These are phyloP conservation scores for Auricularia sp. DNA, from an alignment of 768 basidiomycete species.

Conservation along the genomic window DNA sequence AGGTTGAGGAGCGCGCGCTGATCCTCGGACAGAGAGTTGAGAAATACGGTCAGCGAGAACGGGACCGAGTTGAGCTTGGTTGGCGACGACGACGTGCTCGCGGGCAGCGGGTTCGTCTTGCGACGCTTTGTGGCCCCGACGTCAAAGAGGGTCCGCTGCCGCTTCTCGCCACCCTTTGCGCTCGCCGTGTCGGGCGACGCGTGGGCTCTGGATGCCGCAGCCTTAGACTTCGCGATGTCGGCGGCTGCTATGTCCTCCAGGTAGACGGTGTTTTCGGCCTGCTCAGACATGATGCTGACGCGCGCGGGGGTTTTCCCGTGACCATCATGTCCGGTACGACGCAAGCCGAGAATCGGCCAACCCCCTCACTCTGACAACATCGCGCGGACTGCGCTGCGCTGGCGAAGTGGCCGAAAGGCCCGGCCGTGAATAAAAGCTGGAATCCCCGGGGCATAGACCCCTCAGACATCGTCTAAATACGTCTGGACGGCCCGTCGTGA, in stretches of 20 bases:
- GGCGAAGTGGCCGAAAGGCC: no score
- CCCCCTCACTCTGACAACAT: no score
- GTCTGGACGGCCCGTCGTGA: no score
- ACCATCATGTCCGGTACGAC: no score
- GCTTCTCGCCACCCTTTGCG: not conserved
- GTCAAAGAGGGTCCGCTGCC: not conserved
- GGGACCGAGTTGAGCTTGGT: slow-evolving; percentile 50
- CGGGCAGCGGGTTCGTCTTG: not conserved
- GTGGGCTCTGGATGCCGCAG: not conserved
- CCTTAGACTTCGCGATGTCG: not conserved
- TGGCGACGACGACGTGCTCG: not conserved
- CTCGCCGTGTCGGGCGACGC: not conserved
- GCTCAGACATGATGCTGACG: no score
- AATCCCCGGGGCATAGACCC: no score
- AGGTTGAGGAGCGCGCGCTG: slow-evolving; percentile 49
- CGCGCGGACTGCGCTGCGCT: no score
- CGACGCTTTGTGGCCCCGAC: not conserved
- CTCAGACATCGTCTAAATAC: no score
- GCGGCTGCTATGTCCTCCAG: not conserved
- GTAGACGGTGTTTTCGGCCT: not conserved
- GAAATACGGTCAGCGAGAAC: slow-evolving; percentile 49
- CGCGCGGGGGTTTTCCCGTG: no score
- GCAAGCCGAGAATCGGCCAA: no score
- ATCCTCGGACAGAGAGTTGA: slow-evolving; percentile 46
- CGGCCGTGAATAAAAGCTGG: no score